Conservation (phyloP, 1,284 basidiomycete genomes). For the Cutaneotrichosporon sp. region DNA sequence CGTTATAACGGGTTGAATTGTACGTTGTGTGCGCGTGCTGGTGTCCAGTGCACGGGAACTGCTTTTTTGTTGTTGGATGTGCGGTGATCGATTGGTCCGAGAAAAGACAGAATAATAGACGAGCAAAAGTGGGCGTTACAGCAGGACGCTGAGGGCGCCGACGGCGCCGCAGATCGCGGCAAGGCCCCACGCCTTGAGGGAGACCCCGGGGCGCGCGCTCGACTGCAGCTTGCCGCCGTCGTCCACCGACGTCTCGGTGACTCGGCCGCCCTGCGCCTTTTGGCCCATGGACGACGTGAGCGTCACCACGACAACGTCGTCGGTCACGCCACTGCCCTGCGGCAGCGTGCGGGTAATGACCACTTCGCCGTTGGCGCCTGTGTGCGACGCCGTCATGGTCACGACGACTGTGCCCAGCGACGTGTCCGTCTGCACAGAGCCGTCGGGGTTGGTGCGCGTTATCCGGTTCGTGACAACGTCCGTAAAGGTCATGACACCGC, state of each 20-base stretch:
- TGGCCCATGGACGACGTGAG: not conserved
- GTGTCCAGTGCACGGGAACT: no score
- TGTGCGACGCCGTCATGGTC: not conserved
- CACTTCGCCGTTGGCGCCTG: not conserved
- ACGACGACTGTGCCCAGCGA: not conserved
- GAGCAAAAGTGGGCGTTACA: no score
- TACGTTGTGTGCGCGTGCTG: no score
- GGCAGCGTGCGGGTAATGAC: not conserved
- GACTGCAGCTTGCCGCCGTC: not conserved
- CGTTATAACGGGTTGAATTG: no score
- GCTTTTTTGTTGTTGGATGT: no score
- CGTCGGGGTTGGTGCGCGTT: constrained; percentile 1
- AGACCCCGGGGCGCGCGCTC: not conserved
- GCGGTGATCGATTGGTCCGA: no score
- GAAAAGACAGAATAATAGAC: no score
- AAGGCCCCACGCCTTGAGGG: not conserved
- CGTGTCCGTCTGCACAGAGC: not conserved
- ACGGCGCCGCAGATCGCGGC: not conserved
- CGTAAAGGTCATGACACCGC: not conserved
- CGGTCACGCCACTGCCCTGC: not conserved
- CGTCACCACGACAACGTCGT: not conserved
- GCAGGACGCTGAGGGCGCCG: not conserved
- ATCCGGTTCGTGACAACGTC: constrained; percentile 1
- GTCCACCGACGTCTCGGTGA: not conserved
- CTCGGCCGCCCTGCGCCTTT: not conserved